A percentile compares a stretch with the other conserved stretches of the same genome.
phyloP scores from a whole-genome alignment of 73 alveolate species.

The Diophrys appendiculata region DNA sequence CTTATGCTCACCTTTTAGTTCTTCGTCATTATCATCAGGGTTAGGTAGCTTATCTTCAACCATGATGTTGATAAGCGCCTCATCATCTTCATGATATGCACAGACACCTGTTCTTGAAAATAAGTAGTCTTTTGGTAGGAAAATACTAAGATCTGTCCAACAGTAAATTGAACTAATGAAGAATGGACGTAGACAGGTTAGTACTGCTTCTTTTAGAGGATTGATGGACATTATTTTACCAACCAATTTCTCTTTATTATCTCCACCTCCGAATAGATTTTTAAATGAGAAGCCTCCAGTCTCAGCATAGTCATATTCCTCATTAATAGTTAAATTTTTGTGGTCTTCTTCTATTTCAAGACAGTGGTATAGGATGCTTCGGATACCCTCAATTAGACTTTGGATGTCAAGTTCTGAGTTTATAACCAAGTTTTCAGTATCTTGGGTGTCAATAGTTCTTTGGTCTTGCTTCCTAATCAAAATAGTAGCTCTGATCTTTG shows the following conservation, averaged over 20 bases:
- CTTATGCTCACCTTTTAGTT: background rate
- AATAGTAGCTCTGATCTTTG: background rate
- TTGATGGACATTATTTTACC: slow-evolving; percentile 2
- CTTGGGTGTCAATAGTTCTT: background rate
- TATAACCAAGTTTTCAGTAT: background rate
- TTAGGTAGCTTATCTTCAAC: slow-evolving; percentile 22
- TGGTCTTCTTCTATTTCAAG: slow-evolving; percentile 18
- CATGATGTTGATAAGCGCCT: slow-evolving; percentile 11
- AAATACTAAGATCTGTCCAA: slow-evolving; percentile 60
- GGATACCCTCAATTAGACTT: slow-evolving; percentile 35
- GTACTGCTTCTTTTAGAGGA: slow-evolving; percentile 27
- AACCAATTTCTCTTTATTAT: slow-evolving; percentile 11
- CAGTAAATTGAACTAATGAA: slow-evolving; percentile 29
- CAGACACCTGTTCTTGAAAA: slow-evolving; percentile 58
- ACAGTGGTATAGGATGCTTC: slow-evolving; percentile 39
- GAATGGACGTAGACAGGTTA: slow-evolving; percentile 6
- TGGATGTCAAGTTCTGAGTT: slow-evolving; percentile 50
- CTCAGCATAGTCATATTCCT: slow-evolving; percentile 20
- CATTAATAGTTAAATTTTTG: background rate
- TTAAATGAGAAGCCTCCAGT: slow-evolving; percentile 17
- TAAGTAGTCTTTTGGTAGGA: slow-evolving; percentile 47
- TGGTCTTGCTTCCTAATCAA: slow-evolving; percentile 5
- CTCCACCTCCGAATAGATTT: slow-evolving; percentile 25
- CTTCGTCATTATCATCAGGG: background rate
- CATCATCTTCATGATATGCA: slow-evolving; percentile 48